Evolutionary conservation across 1,284 basidiomycete genomes (phyloP), one percentile per base, ranked within the genome.

Genomic region (Cryptococcus amylolentus): DNA sequence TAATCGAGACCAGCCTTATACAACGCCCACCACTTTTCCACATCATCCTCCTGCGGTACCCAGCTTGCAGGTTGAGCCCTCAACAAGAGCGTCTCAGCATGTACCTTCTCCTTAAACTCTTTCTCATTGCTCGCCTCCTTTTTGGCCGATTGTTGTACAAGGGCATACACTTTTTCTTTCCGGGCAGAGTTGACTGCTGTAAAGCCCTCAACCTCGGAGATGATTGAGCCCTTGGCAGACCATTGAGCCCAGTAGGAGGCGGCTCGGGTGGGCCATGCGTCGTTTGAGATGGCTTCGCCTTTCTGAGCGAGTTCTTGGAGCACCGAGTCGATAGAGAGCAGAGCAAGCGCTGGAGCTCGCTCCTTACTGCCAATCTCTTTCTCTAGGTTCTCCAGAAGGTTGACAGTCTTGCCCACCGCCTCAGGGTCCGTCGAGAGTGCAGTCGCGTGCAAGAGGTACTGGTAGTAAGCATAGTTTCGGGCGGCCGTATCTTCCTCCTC

Each of bases 391-490:
- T 50, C 20, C 18, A 73, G 46, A 12, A 67, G 50, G 12, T 43
- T 53, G 41, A 52, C 28, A 23, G 56, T 51, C 13, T 35, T 28
- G 3, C 48, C 31, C 38, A 60, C 12, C 5, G 45, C n/a, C 8
- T 46, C 46, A 16, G 16, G 14, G 12, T 50, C 26, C 14, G 45
- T 16, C 16, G 43, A 9, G 5, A 12, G 8, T 37, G 38, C 48
- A 31, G 53, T 51, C 6, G 49, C 37, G 1, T 58, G 14, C 9
- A 73, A 14, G 5, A 70, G 52, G 52, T 74, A 64, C 20, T 60
- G 53, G 58, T 75, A 72, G 52, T 63, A 72, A 5, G 66, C 66
- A 53, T 73, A 76, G 60, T 76, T 76, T 42, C 66, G 52, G 60
- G 49, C 68, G 62, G 66, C 56, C 48, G 69, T 64, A 14, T 47